Percentiles rank a stretch among this genome's conserved stretches.
Conservation (phyloP, 352 stramenopile species). For the Globisporangium spinosum region DNA sequence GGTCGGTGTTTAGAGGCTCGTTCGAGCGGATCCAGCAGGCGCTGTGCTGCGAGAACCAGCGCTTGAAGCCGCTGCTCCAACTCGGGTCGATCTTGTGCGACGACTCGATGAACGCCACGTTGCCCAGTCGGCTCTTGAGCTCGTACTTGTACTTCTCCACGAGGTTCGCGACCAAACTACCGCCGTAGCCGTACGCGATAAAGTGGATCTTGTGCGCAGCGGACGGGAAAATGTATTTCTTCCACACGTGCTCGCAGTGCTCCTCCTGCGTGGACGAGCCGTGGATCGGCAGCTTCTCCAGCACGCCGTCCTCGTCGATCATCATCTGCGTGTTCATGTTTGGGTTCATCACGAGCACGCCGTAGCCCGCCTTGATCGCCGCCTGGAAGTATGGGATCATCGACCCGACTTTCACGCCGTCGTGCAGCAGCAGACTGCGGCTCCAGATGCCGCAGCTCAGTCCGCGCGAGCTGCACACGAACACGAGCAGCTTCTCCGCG, state of each 20-base stretch:
- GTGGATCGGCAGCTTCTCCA: conserved; percentile 79
- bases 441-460: conserved; percentile 88
- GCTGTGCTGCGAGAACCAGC: conserved; percentile 78
- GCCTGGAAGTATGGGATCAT: conserved; percentile 89
- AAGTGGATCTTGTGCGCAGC: conserved; percentile 86
- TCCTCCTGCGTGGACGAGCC: conserved; percentile 83
- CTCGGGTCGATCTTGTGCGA: conserved; percentile 70
- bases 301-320: conserved; percentile 42
- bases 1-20: conserved; percentile 60
- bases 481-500: conserved; percentile 76
- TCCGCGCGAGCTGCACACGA: conserved; percentile 74
- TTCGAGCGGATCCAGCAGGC: conserved; percentile 75
- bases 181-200: conserved; percentile 84
- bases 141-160: conserved; percentile 79
- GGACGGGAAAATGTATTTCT: conserved; percentile 82
- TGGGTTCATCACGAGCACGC: conserved; percentile 86
- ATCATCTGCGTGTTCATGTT: conserved; percentile 90
- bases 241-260: conserved; percentile 86
- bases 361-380: conserved; percentile 69
- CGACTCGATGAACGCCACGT: conserved; percentile 88
- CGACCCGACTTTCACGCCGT: conserved; percentile 85
- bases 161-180: conserved; percentile 70
- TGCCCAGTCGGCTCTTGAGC: conserved; percentile 76
- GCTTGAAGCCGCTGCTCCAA: conserved; percentile 71
- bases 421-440: conserved; percentile 73